phyloP scores from a whole-genome alignment of 768 basidiomycete genomes.

The Saitozyma sp. region DNA sequence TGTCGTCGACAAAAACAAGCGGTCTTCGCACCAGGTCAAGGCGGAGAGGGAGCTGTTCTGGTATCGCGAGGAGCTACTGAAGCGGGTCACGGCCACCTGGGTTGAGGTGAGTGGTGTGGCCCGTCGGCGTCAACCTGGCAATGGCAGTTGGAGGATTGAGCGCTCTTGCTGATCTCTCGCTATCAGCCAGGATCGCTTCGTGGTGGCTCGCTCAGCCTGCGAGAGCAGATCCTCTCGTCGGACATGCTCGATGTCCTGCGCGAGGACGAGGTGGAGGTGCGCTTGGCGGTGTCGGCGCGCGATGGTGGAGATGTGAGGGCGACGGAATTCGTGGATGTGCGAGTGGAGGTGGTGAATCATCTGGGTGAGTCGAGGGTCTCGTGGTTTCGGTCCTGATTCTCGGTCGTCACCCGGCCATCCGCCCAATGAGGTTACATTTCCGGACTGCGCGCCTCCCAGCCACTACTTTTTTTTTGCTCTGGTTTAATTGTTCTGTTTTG shows the following conservation, averaged over 20 bases:
- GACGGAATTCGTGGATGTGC: conserved; percentile 40
- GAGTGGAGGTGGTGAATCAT: conserved; percentile 28
- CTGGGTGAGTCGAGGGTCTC: conserved; percentile 28
- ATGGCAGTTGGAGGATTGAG: not conserved
- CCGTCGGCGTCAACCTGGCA: not conserved
- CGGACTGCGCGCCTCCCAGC: too few species aligned
- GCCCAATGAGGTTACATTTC: too few species aligned
- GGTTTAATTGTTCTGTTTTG: not conserved
- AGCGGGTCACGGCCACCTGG: conserved; percentile 71
- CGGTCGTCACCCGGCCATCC: too few species aligned
- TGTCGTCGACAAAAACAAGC: conserved; percentile 72
- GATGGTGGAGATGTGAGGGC: conserved; percentile 2
- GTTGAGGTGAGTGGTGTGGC: conserved; percentile 74
- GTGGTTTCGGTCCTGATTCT: too few species aligned
- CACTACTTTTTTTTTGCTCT: too few species aligned
- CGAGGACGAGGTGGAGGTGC: conserved; percentile 65
- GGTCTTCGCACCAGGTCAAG: conserved; percentile 63
- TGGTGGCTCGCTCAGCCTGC: conserved; percentile 71
- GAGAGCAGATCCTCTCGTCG: conserved; percentile 72
- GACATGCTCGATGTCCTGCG: conserved; percentile 78
- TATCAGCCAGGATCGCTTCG: conserved; percentile 74
- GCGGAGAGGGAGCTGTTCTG: conserved; percentile 83
- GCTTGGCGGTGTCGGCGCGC: conserved; percentile 50
- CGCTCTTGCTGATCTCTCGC: not conserved
- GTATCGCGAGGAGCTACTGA: conserved; percentile 88